phyloP scores from a whole-genome alignment of 192 early-diverging fungal species.

The Linnemannia zychae region DNA sequence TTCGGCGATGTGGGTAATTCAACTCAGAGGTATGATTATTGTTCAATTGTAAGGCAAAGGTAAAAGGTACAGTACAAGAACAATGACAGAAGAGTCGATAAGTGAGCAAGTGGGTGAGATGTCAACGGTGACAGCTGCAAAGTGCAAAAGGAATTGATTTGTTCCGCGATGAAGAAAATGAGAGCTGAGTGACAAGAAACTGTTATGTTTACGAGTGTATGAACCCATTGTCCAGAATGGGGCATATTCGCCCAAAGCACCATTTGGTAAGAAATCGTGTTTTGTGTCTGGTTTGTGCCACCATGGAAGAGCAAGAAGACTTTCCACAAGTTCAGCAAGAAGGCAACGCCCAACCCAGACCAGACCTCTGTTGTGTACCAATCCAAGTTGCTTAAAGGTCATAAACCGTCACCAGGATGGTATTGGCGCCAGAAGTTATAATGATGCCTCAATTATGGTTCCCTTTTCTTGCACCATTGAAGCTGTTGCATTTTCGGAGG shows the following conservation, averaged over 20 bases:
- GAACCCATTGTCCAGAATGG: background rate
- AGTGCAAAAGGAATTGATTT: background rate
- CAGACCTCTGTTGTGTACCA: too few relatives aligned
- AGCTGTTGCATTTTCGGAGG: too few relatives aligned
- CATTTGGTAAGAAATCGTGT: background rate
- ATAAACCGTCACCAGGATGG: too few relatives aligned
- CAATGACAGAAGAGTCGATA: background rate
- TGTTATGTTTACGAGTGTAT: background rate
- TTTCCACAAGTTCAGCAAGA: too few relatives aligned
- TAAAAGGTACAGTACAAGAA: background rate
- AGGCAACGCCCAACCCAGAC: too few relatives aligned
- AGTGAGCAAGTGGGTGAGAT: background rate
- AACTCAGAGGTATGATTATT: background rate
- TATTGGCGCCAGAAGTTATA: too few relatives aligned
- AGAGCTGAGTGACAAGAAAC: background rate
- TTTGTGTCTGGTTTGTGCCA: too few relatives aligned
- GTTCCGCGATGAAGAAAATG: conserved; percentile 10
- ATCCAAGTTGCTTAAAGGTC: too few relatives aligned
- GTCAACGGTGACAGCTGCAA: background rate
- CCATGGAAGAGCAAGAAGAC: too few relatives aligned
- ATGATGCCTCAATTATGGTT: too few relatives aligned
- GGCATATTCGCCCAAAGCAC: background rate
- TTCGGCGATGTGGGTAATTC: background rate
- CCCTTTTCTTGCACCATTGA: too few relatives aligned
- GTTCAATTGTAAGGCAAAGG: background rate